A percentile compares a stretch with the other conserved stretches of the same genome.
phyloP scores from a whole-genome alignment of 2,329 filamentous ascomycete species.

The Lecanoromycetidae sp. region DNA sequence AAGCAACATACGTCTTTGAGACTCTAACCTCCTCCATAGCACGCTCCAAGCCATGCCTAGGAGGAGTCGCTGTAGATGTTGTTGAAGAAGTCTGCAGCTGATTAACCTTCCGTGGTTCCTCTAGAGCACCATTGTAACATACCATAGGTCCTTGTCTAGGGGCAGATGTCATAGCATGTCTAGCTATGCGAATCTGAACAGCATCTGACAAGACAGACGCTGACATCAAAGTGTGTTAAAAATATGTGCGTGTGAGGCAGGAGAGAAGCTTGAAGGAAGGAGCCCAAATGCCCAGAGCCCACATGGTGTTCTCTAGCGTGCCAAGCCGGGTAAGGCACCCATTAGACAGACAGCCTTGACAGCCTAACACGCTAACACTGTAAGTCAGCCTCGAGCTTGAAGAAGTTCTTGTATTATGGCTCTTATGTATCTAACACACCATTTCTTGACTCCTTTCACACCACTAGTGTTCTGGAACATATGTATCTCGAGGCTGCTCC shows the following conservation, averaged over 20 bases:
- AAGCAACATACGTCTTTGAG: constrained; percentile 67
- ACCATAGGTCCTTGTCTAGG: constrained; percentile 4
- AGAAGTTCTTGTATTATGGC: no score
- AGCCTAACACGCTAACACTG: no score
- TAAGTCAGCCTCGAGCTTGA: no score
- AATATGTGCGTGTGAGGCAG: no score
- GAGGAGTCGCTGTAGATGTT: constrained; percentile 58
- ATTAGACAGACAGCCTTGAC: no score
- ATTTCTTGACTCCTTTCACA: no score
- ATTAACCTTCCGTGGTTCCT: background rate
- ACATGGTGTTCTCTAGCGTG: background rate
- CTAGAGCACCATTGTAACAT: background rate
- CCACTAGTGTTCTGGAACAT: no score
- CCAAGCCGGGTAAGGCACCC: no score
- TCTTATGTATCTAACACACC: no score
- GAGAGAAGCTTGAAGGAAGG: background rate
- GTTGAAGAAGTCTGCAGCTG: constrained; percentile 50
- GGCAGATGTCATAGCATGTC: background rate
- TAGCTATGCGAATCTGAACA: background rate
- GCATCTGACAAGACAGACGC: background rate
- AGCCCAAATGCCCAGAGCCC: background rate
- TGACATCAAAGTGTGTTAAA: background rate
- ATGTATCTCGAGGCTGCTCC: no score
- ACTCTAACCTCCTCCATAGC: constrained; percentile 75
- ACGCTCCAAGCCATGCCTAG: constrained; percentile 63